A percentile compares a stretch with the other conserved stretches of the same genome.
Evolutionary conservation across 495 filamentous ascomycete genomes (phyloP).

Genomic region (Aeminium ludgeri): DNA sequence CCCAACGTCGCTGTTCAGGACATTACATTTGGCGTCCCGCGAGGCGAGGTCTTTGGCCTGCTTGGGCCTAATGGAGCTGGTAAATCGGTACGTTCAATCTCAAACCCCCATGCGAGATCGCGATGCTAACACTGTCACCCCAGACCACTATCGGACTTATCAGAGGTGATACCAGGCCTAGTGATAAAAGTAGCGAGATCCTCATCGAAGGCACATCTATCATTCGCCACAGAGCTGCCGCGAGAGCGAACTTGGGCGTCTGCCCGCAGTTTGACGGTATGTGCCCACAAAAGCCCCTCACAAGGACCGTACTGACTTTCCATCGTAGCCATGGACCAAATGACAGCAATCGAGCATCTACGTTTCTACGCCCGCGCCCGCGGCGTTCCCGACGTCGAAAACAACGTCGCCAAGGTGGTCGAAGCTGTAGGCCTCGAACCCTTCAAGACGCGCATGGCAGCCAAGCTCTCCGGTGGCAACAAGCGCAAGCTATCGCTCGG

Average conservation of each 20-base stretch:
- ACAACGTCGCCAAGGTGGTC: constrained; percentile 37
- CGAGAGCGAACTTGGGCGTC: constrained; percentile 58
- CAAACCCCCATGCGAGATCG: too few species aligned
- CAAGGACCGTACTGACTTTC: not conserved
- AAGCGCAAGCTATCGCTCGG: constrained; percentile 56
- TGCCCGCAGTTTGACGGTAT: constrained; percentile 47
- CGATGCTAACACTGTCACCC: too few species aligned
- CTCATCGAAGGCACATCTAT: constrained; percentile 59
- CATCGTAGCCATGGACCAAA: constrained; percentile 38
- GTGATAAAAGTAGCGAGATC: constrained; percentile 38
- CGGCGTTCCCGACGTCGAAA: constrained; percentile 43
- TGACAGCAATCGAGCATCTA: constrained; percentile 57
- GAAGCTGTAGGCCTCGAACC: constrained; percentile 28
- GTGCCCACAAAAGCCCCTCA: not conserved
- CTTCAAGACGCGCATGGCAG: constrained; percentile 45
- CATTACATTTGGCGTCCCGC: constrained; percentile 60
- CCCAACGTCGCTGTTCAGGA: constrained; percentile 57
- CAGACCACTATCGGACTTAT: constrained; percentile 64
- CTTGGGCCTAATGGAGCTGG: constrained; percentile 60
- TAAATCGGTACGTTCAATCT: too few species aligned
- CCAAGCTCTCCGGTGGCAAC: constrained; percentile 54
- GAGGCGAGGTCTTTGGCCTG: constrained; percentile 66
- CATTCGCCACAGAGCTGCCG: constrained; percentile 42
- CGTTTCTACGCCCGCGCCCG: constrained; percentile 56
- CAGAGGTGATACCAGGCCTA: constrained; percentile 62